phyloP scores from a whole-genome alignment of 371 early-diverging fungal genomes.

The Syncephalis fuscata region DNA sequence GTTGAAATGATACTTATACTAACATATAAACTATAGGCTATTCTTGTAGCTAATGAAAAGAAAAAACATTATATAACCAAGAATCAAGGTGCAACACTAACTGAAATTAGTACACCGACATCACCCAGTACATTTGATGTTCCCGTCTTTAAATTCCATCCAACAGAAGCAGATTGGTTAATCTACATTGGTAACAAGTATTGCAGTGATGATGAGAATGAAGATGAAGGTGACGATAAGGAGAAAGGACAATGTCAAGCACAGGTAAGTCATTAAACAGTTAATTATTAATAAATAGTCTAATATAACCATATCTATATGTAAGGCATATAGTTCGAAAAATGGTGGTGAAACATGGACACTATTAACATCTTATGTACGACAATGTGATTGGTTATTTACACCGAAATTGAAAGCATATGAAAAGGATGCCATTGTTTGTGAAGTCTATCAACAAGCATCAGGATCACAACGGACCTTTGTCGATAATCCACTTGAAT shows the following conservation, averaged over 20 bases:
- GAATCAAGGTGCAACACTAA: constrained; percentile 49
- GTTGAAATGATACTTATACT: not conserved
- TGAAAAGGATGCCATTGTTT: constrained; percentile 37
- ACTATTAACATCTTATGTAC: constrained; percentile 46
- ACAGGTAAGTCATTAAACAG: too few relatives aligned
- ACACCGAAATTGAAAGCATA: constrained; percentile 13
- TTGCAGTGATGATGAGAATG: constrained; percentile 16
- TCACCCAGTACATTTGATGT: constrained; percentile 32
- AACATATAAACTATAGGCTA: constrained; percentile 22
- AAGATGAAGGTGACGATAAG: too few relatives aligned
- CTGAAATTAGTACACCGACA: constrained; percentile 30
- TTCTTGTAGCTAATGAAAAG: constrained; percentile 42
- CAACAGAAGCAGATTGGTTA: constrained; percentile 52
- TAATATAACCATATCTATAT: too few relatives aligned
- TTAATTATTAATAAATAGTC: constrained; percentile 3
- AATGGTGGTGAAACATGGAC: constrained; percentile 62
- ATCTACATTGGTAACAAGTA: constrained; percentile 49
- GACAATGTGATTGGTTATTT: constrained; percentile 59
- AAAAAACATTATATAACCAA: constrained; percentile 38
- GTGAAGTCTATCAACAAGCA: constrained; percentile 40
- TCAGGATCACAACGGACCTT: constrained; percentile 32
- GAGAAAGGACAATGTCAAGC: too few relatives aligned
- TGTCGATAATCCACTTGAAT: constrained; percentile 22
- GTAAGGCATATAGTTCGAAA: constrained; percentile 37
- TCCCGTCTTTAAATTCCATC: constrained; percentile 61